These are phyloP conservation scores for Aegilops tauschii DNA, from an alignment of 176 grass and related monocot genomes.

Conservation along the genomic window DNA sequence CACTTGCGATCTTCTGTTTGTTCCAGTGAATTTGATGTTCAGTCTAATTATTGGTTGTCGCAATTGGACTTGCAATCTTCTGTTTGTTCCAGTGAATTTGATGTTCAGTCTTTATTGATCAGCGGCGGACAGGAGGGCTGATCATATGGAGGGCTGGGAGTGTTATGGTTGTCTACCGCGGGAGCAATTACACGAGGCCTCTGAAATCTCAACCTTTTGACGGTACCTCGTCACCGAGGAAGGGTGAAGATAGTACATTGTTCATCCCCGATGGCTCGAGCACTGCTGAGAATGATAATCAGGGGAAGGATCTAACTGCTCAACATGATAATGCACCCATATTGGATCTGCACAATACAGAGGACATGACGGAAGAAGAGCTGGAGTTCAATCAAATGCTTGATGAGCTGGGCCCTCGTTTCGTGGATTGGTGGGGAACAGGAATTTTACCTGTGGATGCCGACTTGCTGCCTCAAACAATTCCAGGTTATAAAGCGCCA, in stretches of 20 bases:
- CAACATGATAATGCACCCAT: slow-evolving; percentile 21
- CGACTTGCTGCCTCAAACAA: slow-evolving; percentile 66
- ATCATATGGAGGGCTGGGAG: slow-evolving; percentile 96
- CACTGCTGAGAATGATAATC: slow-evolving; percentile 28
- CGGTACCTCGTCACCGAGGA: slow-evolving; percentile 17
- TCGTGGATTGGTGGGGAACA: slow-evolving; percentile 87
- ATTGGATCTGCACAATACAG: slow-evolving; percentile 36
- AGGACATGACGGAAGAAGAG: slow-evolving; percentile 75
- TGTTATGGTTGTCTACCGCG: slow-evolving; percentile 91
- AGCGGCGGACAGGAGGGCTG: slow-evolving; percentile 81
- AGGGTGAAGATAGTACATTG: slow-evolving; percentile 38
- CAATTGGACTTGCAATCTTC: not conserved
- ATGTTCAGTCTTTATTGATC: slow-evolving; percentile 10
- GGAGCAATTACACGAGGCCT: slow-evolving; percentile 69
- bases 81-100: not conserved
- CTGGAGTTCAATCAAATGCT: slow-evolving; percentile 81
- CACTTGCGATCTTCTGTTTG: not conserved
- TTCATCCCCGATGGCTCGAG: slow-evolving; percentile 60
- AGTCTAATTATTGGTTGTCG: not conserved
- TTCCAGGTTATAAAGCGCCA: slow-evolving; percentile 89
- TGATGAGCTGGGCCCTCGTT: slow-evolving; percentile 82
- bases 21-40: not conserved
- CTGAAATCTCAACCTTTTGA: slow-evolving; percentile 48
- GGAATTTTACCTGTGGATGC: slow-evolving; percentile 83
- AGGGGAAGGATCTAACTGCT: slow-evolving; percentile 1